phyloP scores from a whole-genome alignment of 2,329 filamentous ascomycete species.

The Periconia macrospinosa region DNA sequence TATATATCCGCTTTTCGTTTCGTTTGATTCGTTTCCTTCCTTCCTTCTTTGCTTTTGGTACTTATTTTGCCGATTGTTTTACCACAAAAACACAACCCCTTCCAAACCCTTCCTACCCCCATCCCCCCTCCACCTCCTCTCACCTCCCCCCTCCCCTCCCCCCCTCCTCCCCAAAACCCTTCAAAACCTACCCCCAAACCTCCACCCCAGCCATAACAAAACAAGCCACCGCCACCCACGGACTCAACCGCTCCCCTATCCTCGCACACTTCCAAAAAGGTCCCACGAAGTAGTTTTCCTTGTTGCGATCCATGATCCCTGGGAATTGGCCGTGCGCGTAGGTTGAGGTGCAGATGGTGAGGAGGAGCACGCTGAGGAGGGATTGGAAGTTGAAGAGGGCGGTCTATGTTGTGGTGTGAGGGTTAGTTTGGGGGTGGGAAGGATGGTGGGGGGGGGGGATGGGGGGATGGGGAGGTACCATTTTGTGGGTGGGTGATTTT shows the following conservation, averaged over 20 bases:
- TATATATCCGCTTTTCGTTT: too few relatives aligned
- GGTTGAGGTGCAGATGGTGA: conserved; percentile 93
- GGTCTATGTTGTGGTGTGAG: conserved; percentile 59
- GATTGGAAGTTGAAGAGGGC: conserved; percentile 99
- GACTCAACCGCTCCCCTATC: conserved; percentile 88
- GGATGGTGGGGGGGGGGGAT: neutral
- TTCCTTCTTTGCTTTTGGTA: too few relatives aligned
- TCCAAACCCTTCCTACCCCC: too few relatives aligned
- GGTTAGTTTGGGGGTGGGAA: neutral
- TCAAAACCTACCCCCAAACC: conserved; percentile 31
- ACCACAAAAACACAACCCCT: too few relatives aligned
- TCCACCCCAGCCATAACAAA: conserved; percentile 77
- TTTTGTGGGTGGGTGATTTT: neutral
- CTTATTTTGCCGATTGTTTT: too few relatives aligned
- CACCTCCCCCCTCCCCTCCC: neutral
- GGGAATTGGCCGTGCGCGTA: conserved; percentile 92
- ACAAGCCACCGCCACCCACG: conserved; percentile 93
- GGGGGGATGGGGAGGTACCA: neutral
- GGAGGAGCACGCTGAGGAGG: conserved; percentile 87
- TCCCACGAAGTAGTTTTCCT: conserved; percentile 76
- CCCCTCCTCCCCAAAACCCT: neutral
- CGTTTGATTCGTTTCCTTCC: too few relatives aligned
- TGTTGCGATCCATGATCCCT: conserved; percentile 87
- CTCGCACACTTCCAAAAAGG: conserved; percentile 96
- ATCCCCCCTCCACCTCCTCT: too few relatives aligned